Base-by-base conservation (phyloP, 2,329 filamentous ascomycete genomes). In the Lachnellula hyalina region DNA sequence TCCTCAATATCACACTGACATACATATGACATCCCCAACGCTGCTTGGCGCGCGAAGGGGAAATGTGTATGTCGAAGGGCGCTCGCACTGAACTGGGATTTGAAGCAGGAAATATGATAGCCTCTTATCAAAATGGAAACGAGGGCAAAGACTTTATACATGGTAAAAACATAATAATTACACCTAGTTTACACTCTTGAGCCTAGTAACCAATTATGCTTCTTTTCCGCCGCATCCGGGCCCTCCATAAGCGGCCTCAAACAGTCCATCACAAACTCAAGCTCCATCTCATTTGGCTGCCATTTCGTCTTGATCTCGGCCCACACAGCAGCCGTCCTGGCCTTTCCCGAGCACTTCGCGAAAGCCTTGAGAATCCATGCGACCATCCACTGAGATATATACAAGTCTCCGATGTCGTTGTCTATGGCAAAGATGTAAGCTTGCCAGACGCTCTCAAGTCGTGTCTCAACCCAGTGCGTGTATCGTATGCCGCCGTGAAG, bases 391-490 rank as follows among this genome's bases (percentile, higher is more conserved):
- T 75, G 76, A 56, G 78, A 78, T 32, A 87, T 74, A 53, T 76
- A 74, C 7, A 86, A 71, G 6, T 72, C 63, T n/a, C 68, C 69
- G 0, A 66, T 66, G 6, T 72, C 67, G 17, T 73, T 69, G 52
- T 83, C 78, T 2, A 81, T 67, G 0, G 80, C 78, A 14, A 74
- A 68, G 14, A 87, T 73, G 59, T 91, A 83, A 0, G 86, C 81
- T 8, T 76, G 70, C 78, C 88, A 87, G 11, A 90, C 82, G 42
- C 76, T 77, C 44, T 86, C 78, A 2, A 97, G 79, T n/a, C 84
- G 80, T 60, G 79, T 72, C 32, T 76, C 74, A 28, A 83, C 90
- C 93, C 94, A 99, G 12, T 82, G 77, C 0, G 85, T 84, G 59
- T 84, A 75, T 23, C 75, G 73, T 17, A 78, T 71, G 25, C 83